Base-by-base conservation (phyloP, 2,329 filamentous ascomycete species). In the Chalara sp. region DNA sequence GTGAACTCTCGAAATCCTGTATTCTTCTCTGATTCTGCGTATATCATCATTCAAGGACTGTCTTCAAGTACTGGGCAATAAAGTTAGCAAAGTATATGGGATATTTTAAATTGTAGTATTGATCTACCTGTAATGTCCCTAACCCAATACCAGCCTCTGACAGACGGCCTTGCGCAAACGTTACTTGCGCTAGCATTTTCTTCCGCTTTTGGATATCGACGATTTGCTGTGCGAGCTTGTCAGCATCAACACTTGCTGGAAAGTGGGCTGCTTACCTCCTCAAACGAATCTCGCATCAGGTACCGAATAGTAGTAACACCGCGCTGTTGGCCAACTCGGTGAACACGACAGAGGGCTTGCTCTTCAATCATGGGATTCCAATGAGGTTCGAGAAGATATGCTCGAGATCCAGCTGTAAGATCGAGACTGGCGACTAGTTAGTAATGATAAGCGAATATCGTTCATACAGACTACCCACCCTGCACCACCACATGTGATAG, bases 291-390 rank as follows among this genome's bases (percentile, higher is more conserved):
- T 30, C 47, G 50, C 55, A 62, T 61, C 11, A 61, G 53, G 46
- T 62, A 65, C 7, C 61, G 55, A 13, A 62, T 45, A 32, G 58
- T 55, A 2, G 47, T 61, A 0, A 63, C 61, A 7, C 40, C 12
- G 5, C 49, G 49, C 40, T 46, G 53, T 32, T 64, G 62, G 2
- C 60, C 62, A 6, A 63, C 31, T 30, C 62, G 48, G 30, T 57
- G 44, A 2, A 55, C 51, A 11, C 62, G 53, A 3, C 50, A 56
- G 6, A 64, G 55, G 8, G 61, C 60, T 46, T 64, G 61, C 2
- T 51, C 52, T 44, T 64, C 61, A 8, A 64, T 53, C 1, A 53
- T 61, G 4, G 62, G 60, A 45, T 64, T 64, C 62, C 62, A 63
- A 48, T 64, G 62, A 31, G 60, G 62, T 43, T 64, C 62, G 33